Conservation (phyloP, 2,329 filamentous ascomycete species). For the Talaromyces rugulosus region DNA sequence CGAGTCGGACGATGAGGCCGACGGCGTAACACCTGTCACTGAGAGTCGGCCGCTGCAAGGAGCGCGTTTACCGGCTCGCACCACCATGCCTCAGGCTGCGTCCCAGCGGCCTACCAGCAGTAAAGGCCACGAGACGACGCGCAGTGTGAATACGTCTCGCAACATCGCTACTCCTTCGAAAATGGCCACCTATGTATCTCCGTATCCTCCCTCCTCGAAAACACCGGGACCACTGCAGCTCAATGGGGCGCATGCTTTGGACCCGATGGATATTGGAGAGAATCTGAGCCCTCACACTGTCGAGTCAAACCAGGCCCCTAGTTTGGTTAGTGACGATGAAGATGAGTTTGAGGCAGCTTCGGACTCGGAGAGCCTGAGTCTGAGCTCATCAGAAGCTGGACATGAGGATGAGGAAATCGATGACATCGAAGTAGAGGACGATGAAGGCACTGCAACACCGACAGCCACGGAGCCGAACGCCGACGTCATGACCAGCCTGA, state of each 20-base stretch:
- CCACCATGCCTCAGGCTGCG: slow-evolving; percentile 50
- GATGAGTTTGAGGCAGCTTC: slow-evolving; percentile 70
- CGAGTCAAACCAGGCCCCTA: slow-evolving; percentile 72
- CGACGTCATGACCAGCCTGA: slow-evolving; percentile 27
- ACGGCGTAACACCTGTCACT: slow-evolving; percentile 18
- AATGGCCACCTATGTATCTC: slow-evolving; percentile 26
- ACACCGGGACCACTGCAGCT: slow-evolving; percentile 22
- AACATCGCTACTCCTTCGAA: slow-evolving; percentile 35
- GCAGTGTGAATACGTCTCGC: slow-evolving; percentile 32
- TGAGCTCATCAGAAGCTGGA: slow-evolving; percentile 43
- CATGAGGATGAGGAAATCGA: slow-evolving; percentile 51
- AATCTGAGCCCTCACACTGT: slow-evolving; percentile 67
- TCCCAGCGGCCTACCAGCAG: slow-evolving; percentile 53
- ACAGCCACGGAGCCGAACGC: slow-evolving; percentile 30
- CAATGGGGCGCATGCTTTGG: slow-evolving; percentile 42
- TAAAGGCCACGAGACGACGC: slow-evolving; percentile 49
- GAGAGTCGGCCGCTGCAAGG: slow-evolving; percentile 21
- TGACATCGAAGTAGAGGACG: slow-evolving; percentile 44
- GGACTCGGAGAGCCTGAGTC: slow-evolving; percentile 57
- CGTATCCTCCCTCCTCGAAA: slow-evolving; percentile 38
- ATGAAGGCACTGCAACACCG: slow-evolving; percentile 37
- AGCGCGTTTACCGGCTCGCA: slow-evolving; percentile 53
- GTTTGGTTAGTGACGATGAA: slow-evolving; percentile 64
- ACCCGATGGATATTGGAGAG: slow-evolving; percentile 36
- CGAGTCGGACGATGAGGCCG: slow-evolving; percentile 33